These are phyloP conservation scores for Penicillium sp. DNA, from an alignment of 2,329 filamentous ascomycete genomes.

Conservation along the genomic window DNA sequence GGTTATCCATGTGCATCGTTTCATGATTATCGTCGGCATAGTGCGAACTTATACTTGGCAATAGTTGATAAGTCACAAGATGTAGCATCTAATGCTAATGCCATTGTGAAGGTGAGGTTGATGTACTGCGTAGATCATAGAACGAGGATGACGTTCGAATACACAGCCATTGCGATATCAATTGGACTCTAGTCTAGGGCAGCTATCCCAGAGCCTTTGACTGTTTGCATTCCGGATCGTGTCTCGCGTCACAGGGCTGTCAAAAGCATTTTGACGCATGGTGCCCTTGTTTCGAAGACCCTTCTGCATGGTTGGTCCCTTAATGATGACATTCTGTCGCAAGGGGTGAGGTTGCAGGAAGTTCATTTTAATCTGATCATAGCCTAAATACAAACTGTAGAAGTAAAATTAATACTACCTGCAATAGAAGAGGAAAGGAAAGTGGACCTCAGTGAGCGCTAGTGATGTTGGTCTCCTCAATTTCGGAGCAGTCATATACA, in stretches of 20 bases:
- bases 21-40: not conserved
- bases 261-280: not conserved
- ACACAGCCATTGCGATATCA: too few relatives aligned
- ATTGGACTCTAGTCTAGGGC: too few relatives aligned
- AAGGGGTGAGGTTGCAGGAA: not conserved
- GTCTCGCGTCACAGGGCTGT: constrained; percentile 21
- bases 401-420: too few relatives aligned
- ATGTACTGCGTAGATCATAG: too few relatives aligned
- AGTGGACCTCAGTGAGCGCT: constrained; percentile 1
- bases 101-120: too few relatives aligned
- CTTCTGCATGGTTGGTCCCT: constrained; percentile 17
- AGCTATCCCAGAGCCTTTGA: not conserved
- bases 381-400: too few relatives aligned
- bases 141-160: too few relatives aligned
- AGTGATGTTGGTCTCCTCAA: not conserved
- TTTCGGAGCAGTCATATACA: not conserved
- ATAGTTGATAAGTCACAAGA: not conserved
- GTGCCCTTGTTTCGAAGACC: constrained; percentile 6
- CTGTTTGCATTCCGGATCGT: constrained; percentile 15
- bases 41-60: not conserved
- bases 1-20: constrained; percentile 2
- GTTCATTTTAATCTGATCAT: too few relatives aligned
- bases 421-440: not conserved
- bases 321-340: constrained; percentile 4
- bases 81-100: too few relatives aligned